phyloP scores from a whole-genome alignment of 2,329 filamentous ascomycete species.

The Thelonectria blattea region DNA sequence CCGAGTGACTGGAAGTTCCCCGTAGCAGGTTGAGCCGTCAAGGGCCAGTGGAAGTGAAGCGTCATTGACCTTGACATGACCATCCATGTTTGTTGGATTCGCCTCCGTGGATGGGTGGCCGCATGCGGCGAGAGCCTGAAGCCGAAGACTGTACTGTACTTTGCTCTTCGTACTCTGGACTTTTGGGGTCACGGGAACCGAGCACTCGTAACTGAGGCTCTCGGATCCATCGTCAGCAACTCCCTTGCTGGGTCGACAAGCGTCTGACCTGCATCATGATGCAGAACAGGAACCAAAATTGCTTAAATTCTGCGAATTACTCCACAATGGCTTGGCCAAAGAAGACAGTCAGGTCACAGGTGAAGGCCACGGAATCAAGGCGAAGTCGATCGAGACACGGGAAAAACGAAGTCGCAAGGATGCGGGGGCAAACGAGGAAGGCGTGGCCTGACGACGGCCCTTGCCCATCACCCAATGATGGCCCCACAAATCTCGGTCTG shows the following conservation, averaged over 20 bases:
- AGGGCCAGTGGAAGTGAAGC: neutral
- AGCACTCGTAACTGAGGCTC: neutral
- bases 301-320: neutral
- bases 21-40: neutral
- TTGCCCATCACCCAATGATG: neutral
- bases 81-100: neutral
- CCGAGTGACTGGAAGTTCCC: no score
- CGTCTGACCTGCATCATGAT: neutral
- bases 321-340: neutral
- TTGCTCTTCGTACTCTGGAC: no score
- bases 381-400: neutral
- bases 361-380: neutral
- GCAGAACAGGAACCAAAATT: neutral
- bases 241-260: neutral
- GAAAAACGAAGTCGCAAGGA: neutral
- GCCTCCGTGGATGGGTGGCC: neutral
- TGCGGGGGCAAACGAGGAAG: neutral
- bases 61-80: constrained; percentile 18
- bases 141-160: no score
- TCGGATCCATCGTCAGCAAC: neutral
- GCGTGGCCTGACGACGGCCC: constrained; percentile 2
- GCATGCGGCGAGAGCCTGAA: no score
- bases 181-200: no score
- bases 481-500: neutral
- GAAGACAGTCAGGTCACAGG: neutral